A percentile compares a stretch with the other conserved stretches of the same genome.
Evolutionary conservation across 1,139 yeast species (phyloP).

Genomic region (Blastobotrys arbuscula): DNA sequence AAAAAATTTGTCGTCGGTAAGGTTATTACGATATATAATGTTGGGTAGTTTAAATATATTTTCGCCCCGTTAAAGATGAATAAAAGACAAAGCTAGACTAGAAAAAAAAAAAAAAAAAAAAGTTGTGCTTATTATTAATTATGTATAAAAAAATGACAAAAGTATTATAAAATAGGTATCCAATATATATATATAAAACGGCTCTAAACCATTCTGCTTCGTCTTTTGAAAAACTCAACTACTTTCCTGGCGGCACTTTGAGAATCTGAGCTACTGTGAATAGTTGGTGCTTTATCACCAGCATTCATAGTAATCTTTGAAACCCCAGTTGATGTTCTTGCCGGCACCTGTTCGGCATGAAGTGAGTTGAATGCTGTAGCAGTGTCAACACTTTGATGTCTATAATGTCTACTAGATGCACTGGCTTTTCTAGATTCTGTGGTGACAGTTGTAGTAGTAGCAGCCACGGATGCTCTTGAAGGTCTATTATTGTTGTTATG

Average conservation of each 20-base stretch:
- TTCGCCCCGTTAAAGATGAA: not conserved
- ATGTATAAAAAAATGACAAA: not conserved
- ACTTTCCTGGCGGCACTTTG: conserved; percentile 31
- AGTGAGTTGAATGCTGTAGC: not conserved
- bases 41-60: too few species aligned
- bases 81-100: not conserved
- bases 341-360: not conserved
- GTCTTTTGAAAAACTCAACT: conserved; percentile 35
- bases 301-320: conserved; percentile 2
- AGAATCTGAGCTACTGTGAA: conserved; percentile 15
- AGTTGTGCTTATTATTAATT: not conserved
- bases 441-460: not conserved
- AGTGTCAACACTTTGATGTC: not conserved
- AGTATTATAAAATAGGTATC: not conserved
- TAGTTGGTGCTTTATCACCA: conserved; percentile 1
- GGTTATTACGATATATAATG: too few species aligned
- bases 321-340: not conserved
- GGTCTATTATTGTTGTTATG: conserved; percentile 1
- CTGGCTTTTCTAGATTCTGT: not conserved
- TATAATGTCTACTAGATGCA: not conserved
- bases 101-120: not conserved
- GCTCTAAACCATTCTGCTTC: conserved; percentile 43
- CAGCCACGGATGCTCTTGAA: not conserved
- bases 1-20: not conserved
- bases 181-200: not conserved